Evolutionary conservation across 2,329 filamentous ascomycete species (phyloP), one percentile per base, ranked within the genome.

Genomic region (Diaporthe vexans): DNA sequence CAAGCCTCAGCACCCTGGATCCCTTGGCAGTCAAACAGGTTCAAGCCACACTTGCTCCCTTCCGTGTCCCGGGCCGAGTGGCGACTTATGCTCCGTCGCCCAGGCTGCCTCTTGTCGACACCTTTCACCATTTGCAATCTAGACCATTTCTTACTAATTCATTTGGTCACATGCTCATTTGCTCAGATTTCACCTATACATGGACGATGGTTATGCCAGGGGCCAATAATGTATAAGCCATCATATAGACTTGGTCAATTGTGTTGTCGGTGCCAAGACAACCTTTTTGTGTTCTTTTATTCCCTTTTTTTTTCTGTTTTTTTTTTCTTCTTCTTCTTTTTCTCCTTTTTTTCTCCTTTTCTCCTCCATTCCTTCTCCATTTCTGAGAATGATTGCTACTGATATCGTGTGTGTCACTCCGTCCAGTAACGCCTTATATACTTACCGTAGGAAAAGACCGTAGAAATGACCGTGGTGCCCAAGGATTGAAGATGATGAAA

Each of bases 271-370:
- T 70, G 72, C 37, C 68, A 57, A 29, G 68, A 43, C 68, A 69
- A 9, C 40, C 57, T 67, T 72, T 72, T 74, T 61, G 29, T 13
- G 52, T 54, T 56, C 24, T 73, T 74, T 73, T 76, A 29, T 73
- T 67, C 57, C 52, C 35, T 40, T 56, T 71, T 56, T 71, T 65
- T 67, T 43, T 63, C 21, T 69, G 57, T 70, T 59, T 67, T 43
- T 71, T 29, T 65, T 65, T 7, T 17, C 10, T 43, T 68, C 19
- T 43, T 24, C 40, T n/a, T 63, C 56, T 71, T 69, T 70, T 57
- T 43, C 70, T 69, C 10, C 8, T 29, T 33, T n/a, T 75, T 21
- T 9, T 63, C 33, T 15, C 29, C 51, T 17, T 43, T 7, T 43
- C 19, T 43, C 6, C 15, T 17, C 15, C 40, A 19, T 43, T 43